These are phyloP conservation scores for Solanum gandarillasii DNA, from an alignment of 257 asterid genomes.

Conservation along the genomic window DNA sequence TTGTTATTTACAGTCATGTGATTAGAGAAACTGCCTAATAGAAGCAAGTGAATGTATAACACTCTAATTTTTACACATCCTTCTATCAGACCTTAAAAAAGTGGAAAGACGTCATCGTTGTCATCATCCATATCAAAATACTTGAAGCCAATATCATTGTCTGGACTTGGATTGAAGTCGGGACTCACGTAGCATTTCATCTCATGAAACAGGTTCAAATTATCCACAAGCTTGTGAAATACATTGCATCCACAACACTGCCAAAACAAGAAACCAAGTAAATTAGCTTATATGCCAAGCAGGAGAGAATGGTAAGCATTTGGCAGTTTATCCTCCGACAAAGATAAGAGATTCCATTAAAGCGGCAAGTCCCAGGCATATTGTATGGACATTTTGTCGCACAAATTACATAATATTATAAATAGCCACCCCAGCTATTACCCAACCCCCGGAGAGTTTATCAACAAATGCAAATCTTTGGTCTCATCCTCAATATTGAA, in stretches of 20 bases:
- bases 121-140: constrained; percentile 52
- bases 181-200: constrained; percentile 90
- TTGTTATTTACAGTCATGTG: neutral
- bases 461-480: neutral
- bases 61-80: neutral
- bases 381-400: neutral
- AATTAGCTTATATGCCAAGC: neutral
- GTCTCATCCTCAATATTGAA: neutral
- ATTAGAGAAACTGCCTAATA: neutral
- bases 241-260: constrained; percentile 97
- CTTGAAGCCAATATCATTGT: constrained; percentile 33
- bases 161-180: constrained; percentile 64
- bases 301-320: neutral
- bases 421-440: neutral
- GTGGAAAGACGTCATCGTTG: constrained; percentile 33
- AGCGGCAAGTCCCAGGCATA: neutral
- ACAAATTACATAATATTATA: neutral
- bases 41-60: constrained; percentile 29
- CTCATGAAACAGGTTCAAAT: constrained; percentile 74
- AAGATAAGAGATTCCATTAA: neutral
- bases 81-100: constrained; percentile 25
- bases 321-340: neutral
- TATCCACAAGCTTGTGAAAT: constrained; percentile 92
- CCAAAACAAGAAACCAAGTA: neutral
- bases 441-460: neutral